These are phyloP conservation scores for Botrytis tulipae DNA, from an alignment of 2,329 filamentous ascomycete genomes.

Conservation along the genomic window DNA sequence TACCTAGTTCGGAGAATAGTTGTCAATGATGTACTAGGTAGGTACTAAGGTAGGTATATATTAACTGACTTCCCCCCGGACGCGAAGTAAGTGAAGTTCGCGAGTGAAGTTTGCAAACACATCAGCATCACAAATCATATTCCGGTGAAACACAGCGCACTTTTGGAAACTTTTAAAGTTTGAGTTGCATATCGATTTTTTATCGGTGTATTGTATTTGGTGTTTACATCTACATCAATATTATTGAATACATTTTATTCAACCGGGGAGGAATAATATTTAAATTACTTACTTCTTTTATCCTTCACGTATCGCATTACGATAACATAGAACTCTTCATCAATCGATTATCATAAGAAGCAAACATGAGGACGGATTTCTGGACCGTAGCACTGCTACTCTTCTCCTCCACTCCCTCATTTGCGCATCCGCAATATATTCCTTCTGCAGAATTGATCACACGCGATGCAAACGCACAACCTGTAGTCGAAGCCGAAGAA, in stretches of 20 bases:
- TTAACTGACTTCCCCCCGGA: neutral
- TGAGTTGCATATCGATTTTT: neutral
- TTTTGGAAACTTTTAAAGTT: neutral
- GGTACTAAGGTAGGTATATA: neutral
- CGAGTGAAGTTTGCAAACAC: neutral
- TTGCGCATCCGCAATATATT: conserved; percentile 30
- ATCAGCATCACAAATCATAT: neutral
- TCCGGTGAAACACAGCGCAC: neutral
- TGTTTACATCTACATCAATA: neutral
- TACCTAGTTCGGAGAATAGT: neutral
- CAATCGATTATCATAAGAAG: neutral
- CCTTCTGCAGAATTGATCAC: conserved; percentile 24
- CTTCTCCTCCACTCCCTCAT: conserved; percentile 19
- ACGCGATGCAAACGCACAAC: conserved; percentile 22
- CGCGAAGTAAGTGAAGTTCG: neutral
- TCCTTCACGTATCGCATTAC: neutral
- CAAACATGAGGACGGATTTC: conserved; percentile 28
- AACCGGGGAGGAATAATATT: neutral
- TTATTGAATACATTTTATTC: neutral
- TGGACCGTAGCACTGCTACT: conserved; percentile 28
- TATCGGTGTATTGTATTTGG: neutral
- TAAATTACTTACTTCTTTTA: neutral
- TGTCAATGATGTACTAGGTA: neutral
- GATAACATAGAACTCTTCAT: neutral
- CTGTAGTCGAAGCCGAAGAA: neutral